These are phyloP conservation scores for Pseudozyma hubeiensis DNA, from an alignment of 1,284 basidiomycete species.

Conservation along the genomic window DNA sequence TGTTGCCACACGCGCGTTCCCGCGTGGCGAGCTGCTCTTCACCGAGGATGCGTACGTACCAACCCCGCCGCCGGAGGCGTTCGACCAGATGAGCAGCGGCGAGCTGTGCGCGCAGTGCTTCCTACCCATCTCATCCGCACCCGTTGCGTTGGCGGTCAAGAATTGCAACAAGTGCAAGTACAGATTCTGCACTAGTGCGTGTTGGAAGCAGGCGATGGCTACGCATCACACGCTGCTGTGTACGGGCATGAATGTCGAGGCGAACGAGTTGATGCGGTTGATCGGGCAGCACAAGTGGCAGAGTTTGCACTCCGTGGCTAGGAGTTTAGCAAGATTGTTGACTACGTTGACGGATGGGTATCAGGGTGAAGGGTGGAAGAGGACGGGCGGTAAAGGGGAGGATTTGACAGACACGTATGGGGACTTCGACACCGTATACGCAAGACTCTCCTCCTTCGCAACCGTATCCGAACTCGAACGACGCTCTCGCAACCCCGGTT, in stretches of 20 bases:
- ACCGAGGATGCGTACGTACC: constrained; percentile 75
- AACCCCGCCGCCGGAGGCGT: constrained; percentile 54
- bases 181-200: constrained; percentile 83
- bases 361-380: background rate
- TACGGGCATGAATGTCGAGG: constrained; percentile 78
- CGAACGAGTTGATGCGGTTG: constrained; percentile 67
- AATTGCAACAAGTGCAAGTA: constrained; percentile 69
- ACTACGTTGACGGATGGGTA: constrained; percentile 14
- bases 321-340: constrained; percentile 24
- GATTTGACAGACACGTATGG: constrained; percentile 21
- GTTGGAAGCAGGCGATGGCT: constrained; percentile 74
- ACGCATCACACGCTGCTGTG: constrained; percentile 81
- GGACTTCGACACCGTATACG: constrained; percentile 37
- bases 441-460: constrained; percentile 53
- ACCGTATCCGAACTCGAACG: constrained; percentile 62
- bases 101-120: constrained; percentile 62
- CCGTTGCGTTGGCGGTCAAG: constrained; percentile 66
- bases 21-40: constrained; percentile 81
- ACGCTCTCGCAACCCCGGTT: constrained; percentile 59
- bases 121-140: constrained; percentile 58
- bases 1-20: constrained; percentile 77
- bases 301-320: constrained; percentile 36
- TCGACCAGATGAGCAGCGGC: constrained; percentile 35
- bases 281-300: constrained; percentile 49
- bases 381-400: background rate